A percentile compares a stretch with the other conserved stretches of the same genome.
These are phyloP conservation scores for Phlebiopsis gigantea DNA, from an alignment of 768 basidiomycete genomes.

Conservation along the genomic window DNA sequence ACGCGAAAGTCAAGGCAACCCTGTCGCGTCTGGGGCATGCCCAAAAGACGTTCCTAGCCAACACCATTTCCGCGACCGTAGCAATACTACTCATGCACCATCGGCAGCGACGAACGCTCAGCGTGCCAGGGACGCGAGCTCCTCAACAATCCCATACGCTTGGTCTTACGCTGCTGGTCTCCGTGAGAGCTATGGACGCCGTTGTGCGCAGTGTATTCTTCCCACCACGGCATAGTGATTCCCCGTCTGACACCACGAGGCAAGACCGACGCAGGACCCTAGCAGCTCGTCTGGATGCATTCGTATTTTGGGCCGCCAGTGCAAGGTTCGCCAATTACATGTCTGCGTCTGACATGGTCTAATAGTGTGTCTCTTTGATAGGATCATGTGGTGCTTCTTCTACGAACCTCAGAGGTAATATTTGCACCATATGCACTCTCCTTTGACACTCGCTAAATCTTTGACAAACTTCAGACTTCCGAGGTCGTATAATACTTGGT, in stretches of 20 bases:
- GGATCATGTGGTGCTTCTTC: slow-evolving; percentile 89
- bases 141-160: slow-evolving; percentile 47
- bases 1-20: not conserved
- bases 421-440: too few relatives aligned
- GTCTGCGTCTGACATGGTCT: not conserved
- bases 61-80: slow-evolving; percentile 50
- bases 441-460: too few relatives aligned
- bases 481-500: slow-evolving; percentile 68
- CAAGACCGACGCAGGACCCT: slow-evolving; percentile 23
- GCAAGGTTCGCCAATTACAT: slow-evolving; percentile 47
- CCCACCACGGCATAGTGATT: too few relatives aligned
- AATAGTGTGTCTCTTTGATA: slow-evolving; percentile 23
- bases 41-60: slow-evolving; percentile 55
- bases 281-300: slow-evolving; percentile 49
- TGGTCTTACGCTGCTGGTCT: slow-evolving; percentile 61
- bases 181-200: slow-evolving; percentile 68
- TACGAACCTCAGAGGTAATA: slow-evolving; percentile 65
- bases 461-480: slow-evolving; percentile 38
- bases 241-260: slow-evolving; percentile 5
- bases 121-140: not conserved
- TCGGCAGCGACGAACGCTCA: slow-evolving; percentile 26
- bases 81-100: slow-evolving; percentile 55
- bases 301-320: slow-evolving; percentile 74
- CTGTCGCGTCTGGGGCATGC: slow-evolving; percentile 2
- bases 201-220: slow-evolving; percentile 48